Evolutionary conservation across 345 rosid genomes (phyloP).

Genomic region (Melaleuca quinquenervia): DNA sequence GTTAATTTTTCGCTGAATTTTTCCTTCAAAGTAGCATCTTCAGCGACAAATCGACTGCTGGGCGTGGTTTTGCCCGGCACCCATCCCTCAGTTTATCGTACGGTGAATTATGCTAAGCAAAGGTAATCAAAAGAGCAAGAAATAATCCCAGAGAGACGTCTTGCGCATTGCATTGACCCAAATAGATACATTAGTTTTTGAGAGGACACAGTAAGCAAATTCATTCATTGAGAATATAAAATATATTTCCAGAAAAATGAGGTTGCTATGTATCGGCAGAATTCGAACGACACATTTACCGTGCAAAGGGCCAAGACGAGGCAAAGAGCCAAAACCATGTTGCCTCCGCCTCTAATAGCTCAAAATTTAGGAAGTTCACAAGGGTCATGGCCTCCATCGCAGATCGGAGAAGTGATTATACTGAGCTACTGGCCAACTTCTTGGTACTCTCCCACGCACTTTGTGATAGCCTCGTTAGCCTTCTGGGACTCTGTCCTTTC

Average conservation of each 20-base stretch:
- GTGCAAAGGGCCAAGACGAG: background rate
- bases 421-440: constrained; percentile 11
- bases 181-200: background rate
- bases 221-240: background rate
- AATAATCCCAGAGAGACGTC: background rate
- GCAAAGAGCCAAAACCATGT: background rate
- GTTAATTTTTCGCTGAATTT: too few species aligned
- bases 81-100: background rate
- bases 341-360: background rate
- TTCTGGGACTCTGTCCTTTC: constrained; percentile 67
- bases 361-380: background rate
- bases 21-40: background rate
- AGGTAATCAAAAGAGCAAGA: background rate
- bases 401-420: background rate
- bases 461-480: constrained; percentile 64
- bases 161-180: background rate
- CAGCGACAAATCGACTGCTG: background rate
- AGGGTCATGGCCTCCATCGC: background rate
- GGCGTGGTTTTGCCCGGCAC: background rate
- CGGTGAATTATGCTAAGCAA: background rate
- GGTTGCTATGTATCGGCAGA: background rate
- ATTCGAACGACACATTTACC: background rate
- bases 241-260: background rate
- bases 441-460: constrained; percentile 47
- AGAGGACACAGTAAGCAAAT: background rate